Evolutionary conservation across 2,329 filamentous ascomycete species (phyloP).

Genomic region (Cytospora leucostoma): DNA sequence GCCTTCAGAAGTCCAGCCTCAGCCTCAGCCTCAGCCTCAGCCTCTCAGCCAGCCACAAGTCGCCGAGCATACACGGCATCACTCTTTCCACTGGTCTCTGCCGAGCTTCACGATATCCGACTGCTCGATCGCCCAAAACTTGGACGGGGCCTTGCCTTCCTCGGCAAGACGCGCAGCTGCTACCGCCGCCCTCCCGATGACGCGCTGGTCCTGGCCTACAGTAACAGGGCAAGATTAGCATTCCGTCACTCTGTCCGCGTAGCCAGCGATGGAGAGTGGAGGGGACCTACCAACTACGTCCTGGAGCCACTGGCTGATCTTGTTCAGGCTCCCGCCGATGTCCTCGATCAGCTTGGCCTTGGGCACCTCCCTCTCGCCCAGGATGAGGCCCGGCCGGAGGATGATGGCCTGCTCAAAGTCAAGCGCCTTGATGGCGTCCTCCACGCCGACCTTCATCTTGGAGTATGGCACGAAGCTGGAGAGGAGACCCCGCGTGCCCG

Average conservation of each 20-base stretch:
- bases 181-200: constrained; percentile 70
- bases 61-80: background rate
- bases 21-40: no score
- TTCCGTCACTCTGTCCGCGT: background rate
- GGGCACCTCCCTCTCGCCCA: constrained; percentile 67
- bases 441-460: constrained; percentile 84
- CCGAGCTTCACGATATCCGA: constrained; percentile 68
- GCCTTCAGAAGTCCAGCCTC: background rate
- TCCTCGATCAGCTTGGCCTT: constrained; percentile 56
- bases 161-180: constrained; percentile 59
- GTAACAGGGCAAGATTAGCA: constrained; percentile 1
- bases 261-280: background rate
- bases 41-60: background rate
- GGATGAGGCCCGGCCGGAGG: constrained; percentile 70
- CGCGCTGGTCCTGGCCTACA: constrained; percentile 69
- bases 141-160: constrained; percentile 59
- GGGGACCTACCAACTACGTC: constrained; percentile 52
- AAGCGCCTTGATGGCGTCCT: constrained; percentile 71
- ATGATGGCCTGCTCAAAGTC: constrained; percentile 80
- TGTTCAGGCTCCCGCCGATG: constrained; percentile 58
- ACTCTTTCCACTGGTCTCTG: constrained; percentile 55
- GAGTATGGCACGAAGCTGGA: constrained; percentile 51
- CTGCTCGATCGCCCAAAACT: constrained; percentile 62
- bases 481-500: constrained; percentile 47
- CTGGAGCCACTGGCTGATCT: constrained; percentile 55